Base-by-base conservation (phyloP, 2,329 filamentous ascomycete genomes). In the Westerdykella ornata region DNA sequence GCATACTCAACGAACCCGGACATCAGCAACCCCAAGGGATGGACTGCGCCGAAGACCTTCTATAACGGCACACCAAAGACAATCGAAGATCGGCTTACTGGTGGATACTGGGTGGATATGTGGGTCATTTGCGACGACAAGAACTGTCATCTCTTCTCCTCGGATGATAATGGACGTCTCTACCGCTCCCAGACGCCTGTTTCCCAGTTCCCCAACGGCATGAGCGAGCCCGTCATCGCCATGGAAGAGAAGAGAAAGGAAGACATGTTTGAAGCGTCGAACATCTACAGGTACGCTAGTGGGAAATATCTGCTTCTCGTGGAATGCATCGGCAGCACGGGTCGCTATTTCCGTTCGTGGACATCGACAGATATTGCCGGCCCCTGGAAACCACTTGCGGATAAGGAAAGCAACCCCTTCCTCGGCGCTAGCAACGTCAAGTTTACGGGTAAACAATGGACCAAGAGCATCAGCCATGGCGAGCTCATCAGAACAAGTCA, bases 31-130 rank as follows among this genome's bases (percentile, higher is more conserved):
- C 67, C 67, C 1, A 43, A 50, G 6, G 67, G 66, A 2, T 70
- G 68, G 68, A 67, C 51, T 4, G 64, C 63, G 0, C 62, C 63
- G 1, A 51, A 58, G 38, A 58, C 48, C 12, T 69, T 70, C 48
- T 70, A 64, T 44, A 51, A 43, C 34, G 52, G 52, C 20, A 59
- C 51, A 7, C 67, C 68, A 1, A 39, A 43, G 7, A 59, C 60
- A 31, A 63, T 68, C 39, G 44, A 48, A 2, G 35, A 59, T 5
- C 62, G 64, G 35, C 57, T 67, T 9, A 57, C 55, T n/a, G 41
- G 46, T 5, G 66, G 66, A 6, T 66, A 66, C 48, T 70, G 67
- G 66, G 65, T 69, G 11, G 68, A 69, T 48, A 68, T 69, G 66
- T 68, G 66, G 65, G 60, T 68, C 17, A 67, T 70, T 37, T 70